phyloP scores from a whole-genome alignment of 805 yeast genomes.

The Lipomyces yamanashiensis region DNA sequence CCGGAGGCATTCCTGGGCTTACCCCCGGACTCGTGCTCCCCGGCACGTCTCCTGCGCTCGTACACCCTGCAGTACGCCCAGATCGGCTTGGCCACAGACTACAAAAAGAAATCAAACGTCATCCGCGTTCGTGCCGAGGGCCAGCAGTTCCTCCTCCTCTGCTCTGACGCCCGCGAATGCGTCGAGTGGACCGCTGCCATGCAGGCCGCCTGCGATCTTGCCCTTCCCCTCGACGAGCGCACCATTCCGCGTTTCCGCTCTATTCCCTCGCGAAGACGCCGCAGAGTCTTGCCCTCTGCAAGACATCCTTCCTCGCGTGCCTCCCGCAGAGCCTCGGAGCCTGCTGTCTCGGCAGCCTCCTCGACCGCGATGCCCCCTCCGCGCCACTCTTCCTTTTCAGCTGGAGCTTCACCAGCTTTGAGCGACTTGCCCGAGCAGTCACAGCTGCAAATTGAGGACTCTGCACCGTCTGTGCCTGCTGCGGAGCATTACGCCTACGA shows the following conservation, averaged over 20 bases:
- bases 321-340: conserved; percentile 15
- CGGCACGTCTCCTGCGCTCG: conserved; percentile 49
- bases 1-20: conserved; percentile 22
- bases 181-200: conserved; percentile 79
- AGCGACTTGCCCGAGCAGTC: background rate
- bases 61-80: conserved; percentile 84
- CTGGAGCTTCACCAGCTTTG: background rate
- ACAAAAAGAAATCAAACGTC: conserved; percentile 68
- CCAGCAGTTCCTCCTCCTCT: conserved; percentile 76
- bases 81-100: conserved; percentile 85
- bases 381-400: conserved; percentile 11
- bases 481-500: conserved; percentile 5
- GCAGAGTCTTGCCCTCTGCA: conserved; percentile 41
- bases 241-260: conserved; percentile 77
- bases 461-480: background rate
- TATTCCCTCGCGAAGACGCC: conserved; percentile 75
- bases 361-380: conserved; percentile 6
- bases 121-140: conserved; percentile 79
- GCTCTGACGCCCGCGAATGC: conserved; percentile 64
- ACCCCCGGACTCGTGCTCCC: conserved; percentile 32
- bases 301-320: conserved; percentile 28
- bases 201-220: conserved; percentile 74
- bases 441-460: background rate
- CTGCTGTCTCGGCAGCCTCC: conserved; percentile 1
- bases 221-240: conserved; percentile 75